Percentiles rank a stretch among this genome's conserved stretches.
These are phyloP conservation scores for Sugiyamaella sp. DNA, from an alignment of 1,139 yeast genomes.

Conservation along the genomic window DNA sequence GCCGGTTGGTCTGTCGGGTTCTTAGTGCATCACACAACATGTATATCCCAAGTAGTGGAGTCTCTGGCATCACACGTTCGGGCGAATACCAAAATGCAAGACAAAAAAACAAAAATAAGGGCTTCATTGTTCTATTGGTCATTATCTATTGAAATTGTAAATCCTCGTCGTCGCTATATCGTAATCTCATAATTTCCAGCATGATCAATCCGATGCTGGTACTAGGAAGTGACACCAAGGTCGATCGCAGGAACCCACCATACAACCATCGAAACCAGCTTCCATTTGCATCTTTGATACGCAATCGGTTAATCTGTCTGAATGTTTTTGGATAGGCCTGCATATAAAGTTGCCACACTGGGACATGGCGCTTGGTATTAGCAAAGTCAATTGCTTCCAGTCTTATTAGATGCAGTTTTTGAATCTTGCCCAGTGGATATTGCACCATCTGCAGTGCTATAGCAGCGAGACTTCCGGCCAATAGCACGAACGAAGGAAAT, in stretches of 20 bases:
- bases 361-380: conserved; percentile 20
- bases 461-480: conserved; percentile 93
- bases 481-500: conserved; percentile 68
- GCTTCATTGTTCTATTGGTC: not conserved
- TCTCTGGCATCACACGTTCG: no score
- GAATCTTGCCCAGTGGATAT: conserved; percentile 80
- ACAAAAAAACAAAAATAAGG: no score
- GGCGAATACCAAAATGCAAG: not conserved
- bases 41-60: no score
- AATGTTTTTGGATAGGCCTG: conserved; percentile 76
- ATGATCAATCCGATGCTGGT: conserved; percentile 84
- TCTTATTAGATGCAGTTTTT: conserved; percentile 75
- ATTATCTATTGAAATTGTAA: not conserved
- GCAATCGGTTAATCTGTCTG: conserved; percentile 58
- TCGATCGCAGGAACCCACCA: conserved; percentile 73
- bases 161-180: conserved; percentile 31
- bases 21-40: no score
- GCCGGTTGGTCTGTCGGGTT: no score
- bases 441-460: conserved; percentile 74
- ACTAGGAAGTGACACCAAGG: conserved; percentile 79
- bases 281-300: conserved; percentile 53
- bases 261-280: conserved; percentile 71
- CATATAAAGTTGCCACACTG: conserved; percentile 42
- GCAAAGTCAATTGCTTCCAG: conserved; percentile 69
- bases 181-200: conserved; percentile 76